phyloP scores from a whole-genome alignment of 768 basidiomycete genomes.

The Rhodotorula babjevae region DNA sequence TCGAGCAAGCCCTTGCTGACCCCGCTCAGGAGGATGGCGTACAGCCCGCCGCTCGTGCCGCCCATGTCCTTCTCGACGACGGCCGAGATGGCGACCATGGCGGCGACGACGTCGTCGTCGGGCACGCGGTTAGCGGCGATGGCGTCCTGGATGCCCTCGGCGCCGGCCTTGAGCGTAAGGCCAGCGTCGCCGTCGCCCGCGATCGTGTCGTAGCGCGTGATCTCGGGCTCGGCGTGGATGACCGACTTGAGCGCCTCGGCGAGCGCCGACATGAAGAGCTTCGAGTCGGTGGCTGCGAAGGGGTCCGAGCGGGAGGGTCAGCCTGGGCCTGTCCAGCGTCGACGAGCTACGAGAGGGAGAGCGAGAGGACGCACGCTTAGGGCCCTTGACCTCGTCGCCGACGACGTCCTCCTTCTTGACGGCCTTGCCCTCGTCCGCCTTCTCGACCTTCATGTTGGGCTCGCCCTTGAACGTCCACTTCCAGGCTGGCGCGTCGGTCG shows the following conservation, averaged over 20 bases:
- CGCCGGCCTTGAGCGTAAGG: slow-evolving; percentile 62
- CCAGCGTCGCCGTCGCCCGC: slow-evolving; percentile 83
- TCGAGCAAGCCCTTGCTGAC: slow-evolving; percentile 40
- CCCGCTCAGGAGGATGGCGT: slow-evolving; percentile 42
- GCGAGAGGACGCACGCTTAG: slow-evolving; percentile 16
- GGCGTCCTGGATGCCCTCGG: slow-evolving; percentile 41
- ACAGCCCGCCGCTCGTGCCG: slow-evolving; percentile 41
- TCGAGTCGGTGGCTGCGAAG: slow-evolving; percentile 25
- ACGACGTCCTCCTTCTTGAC: slow-evolving; percentile 11
- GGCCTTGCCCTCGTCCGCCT: slow-evolving; percentile 8
- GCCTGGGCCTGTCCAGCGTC: no score
- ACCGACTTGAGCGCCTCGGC: slow-evolving; percentile 55
- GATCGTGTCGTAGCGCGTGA: slow-evolving; percentile 84
- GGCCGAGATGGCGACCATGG: slow-evolving; percentile 33
- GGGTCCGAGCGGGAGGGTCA: neutral
- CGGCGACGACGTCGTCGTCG: slow-evolving; percentile 36
- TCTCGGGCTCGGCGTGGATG: slow-evolving; percentile 74
- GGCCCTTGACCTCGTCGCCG: slow-evolving; percentile 22
- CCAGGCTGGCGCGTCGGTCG: slow-evolving; percentile 43
- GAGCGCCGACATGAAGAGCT: slow-evolving; percentile 39
- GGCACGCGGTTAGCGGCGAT: slow-evolving; percentile 21
- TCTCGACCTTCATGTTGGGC: slow-evolving; percentile 17
- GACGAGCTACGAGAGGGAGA: neutral
- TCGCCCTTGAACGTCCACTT: slow-evolving; percentile 31
- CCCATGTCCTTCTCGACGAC: slow-evolving; percentile 44